phyloP scores from a whole-genome alignment of 73 alveolate species.

The Paramecium tetraurelia region DNA sequence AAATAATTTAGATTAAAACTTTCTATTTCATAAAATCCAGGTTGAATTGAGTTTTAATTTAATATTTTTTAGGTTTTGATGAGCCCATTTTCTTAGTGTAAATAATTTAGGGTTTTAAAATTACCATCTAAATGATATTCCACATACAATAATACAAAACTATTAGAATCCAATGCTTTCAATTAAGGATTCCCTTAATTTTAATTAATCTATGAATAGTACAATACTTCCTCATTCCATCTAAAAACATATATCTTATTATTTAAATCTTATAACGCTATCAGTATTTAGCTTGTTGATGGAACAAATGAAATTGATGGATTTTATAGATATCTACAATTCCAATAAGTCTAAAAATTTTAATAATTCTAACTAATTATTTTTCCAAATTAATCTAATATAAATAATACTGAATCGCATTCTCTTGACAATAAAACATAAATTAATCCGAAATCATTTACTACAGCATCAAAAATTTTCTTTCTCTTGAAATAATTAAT shows the following conservation, averaged over 20 bases:
- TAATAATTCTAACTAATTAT: background rate
- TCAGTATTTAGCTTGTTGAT: background rate
- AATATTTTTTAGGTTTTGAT: background rate
- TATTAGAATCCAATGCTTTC: background rate
- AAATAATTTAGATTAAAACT: background rate
- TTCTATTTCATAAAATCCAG: background rate
- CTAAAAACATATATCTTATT: background rate
- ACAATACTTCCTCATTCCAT: background rate
- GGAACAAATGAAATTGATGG: background rate
- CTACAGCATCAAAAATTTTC: background rate
- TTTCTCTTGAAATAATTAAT: background rate
- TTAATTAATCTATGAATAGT: background rate
- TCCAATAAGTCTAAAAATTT: background rate
- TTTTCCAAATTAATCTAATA: background rate
- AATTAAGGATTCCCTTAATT: background rate
- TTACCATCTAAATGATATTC: background rate
- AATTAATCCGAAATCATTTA: background rate
- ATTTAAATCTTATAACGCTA: background rate
- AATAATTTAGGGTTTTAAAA: background rate
- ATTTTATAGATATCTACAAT: background rate
- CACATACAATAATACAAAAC: background rate
- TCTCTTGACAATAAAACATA: background rate
- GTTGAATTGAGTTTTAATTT: background rate
- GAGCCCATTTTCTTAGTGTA: background rate
- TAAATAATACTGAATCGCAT: background rate